phyloP scores from a whole-genome alignment of 2,329 filamentous ascomycete species.

The Davidsoniella australis region DNA sequence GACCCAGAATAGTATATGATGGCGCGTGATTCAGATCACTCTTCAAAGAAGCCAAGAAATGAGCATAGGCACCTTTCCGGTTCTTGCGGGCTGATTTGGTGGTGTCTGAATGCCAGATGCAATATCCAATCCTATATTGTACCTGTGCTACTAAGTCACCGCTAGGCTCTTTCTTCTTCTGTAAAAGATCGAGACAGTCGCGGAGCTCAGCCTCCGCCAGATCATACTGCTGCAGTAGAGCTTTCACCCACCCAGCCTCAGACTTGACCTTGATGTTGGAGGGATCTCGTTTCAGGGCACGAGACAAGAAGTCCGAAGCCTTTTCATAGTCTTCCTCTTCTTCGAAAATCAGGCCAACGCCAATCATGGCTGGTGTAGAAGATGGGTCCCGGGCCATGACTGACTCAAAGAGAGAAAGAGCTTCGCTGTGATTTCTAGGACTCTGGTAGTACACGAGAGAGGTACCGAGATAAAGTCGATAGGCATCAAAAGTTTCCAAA shows the following conservation, averaged over 20 bases:
- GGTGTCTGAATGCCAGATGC: conserved; percentile 68
- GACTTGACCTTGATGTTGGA: conserved; percentile 63
- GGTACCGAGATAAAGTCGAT: conserved; percentile 68
- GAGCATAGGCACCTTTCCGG: conserved; percentile 65
- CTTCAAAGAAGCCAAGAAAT: conserved; percentile 70
- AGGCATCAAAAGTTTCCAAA: conserved; percentile 51
- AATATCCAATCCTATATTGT: conserved; percentile 72
- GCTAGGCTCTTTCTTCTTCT: conserved; percentile 36
- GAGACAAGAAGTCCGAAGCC: conserved; percentile 63
- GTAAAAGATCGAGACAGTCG: conserved; percentile 47
- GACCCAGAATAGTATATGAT: conserved; percentile 75
- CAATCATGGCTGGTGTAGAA: conserved; percentile 69
- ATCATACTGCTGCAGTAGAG: conserved; percentile 59
- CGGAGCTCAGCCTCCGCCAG: conserved; percentile 53
- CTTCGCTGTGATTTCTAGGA: conserved; percentile 76
- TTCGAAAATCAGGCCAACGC: conserved; percentile 79
- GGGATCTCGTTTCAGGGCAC: conserved; percentile 56
- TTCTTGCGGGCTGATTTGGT: conserved; percentile 61
- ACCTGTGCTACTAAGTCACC: conserved; percentile 64
- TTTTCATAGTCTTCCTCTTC: conserved; percentile 78
- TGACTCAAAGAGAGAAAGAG: conserved; percentile 67
- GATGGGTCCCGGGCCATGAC: conserved; percentile 60
- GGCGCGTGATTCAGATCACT: conserved; percentile 77
- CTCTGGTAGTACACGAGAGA: conserved; percentile 79
- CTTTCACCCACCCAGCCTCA: conserved; percentile 85